A percentile compares a stretch with the other conserved stretches of the same genome.
Evolutionary conservation across 495 filamentous ascomycete species (phyloP).

Genomic region (Penicillium salamii): DNA sequence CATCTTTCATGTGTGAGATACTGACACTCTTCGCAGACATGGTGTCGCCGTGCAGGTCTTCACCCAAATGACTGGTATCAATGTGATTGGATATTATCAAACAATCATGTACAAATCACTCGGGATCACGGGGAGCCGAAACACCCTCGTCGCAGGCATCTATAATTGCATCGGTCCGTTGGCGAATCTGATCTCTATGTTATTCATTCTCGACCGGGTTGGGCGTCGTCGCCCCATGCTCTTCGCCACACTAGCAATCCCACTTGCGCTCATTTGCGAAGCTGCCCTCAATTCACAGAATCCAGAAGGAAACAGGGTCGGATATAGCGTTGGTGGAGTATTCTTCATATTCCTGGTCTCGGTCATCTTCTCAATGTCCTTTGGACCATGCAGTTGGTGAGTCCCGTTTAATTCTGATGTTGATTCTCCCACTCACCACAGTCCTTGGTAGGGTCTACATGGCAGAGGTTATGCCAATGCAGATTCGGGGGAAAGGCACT

Average conservation of each 20-base stretch:
- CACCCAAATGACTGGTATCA: conserved; percentile 50
- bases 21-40: conserved; percentile 26
- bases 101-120: conserved; percentile 57
- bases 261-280: conserved; percentile 42
- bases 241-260: conserved; percentile 39
- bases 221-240: conserved; percentile 37
- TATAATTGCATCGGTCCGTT: conserved; percentile 60
- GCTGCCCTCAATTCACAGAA: conserved; percentile 41
- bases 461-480: conserved; percentile 51
- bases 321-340: conserved; percentile 43
- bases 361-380: conserved; percentile 45
- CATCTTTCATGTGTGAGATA: conserved; percentile 1
- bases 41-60: conserved; percentile 36
- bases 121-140: conserved; percentile 49
- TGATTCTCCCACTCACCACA: background rate
- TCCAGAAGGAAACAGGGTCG: conserved; percentile 26
- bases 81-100: conserved; percentile 62
- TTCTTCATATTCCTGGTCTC: conserved; percentile 50
- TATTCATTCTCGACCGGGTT: conserved; percentile 40
- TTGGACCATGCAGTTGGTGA: conserved; percentile 46
- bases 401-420: background rate
- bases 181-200: conserved; percentile 45
- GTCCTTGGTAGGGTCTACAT: conserved; percentile 37
- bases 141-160: conserved; percentile 54
- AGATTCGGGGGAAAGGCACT: conserved; percentile 47